phyloP scores from a whole-genome alignment of 1,284 basidiomycete species.

The Volvariella volvacea region DNA sequence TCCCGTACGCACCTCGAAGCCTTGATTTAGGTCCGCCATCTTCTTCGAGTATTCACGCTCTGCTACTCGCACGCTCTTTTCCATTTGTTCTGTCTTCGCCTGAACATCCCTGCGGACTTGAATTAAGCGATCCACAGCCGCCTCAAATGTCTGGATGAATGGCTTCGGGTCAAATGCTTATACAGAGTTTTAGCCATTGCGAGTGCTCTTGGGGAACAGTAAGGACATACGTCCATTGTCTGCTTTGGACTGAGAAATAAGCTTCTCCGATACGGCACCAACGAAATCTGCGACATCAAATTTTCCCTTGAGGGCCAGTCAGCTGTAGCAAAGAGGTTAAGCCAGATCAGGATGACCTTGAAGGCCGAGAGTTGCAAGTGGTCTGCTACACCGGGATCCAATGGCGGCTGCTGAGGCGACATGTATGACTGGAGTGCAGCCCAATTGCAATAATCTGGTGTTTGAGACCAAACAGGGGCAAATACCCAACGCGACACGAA shows the following conservation, averaged over 20 bases:
- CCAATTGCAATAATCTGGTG: background rate
- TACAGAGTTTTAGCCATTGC: background rate
- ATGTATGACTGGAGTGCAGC: background rate
- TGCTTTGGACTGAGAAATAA: constrained; percentile 78
- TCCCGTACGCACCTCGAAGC: constrained; percentile 77
- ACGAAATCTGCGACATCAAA: constrained; percentile 93
- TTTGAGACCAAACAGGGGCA: background rate
- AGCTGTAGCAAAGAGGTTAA: background rate
- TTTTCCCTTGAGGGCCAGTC: constrained; percentile 52
- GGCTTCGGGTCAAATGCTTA: constrained; percentile 91
- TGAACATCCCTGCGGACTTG: constrained; percentile 84
- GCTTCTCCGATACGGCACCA: constrained; percentile 76
- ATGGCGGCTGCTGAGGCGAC: constrained; percentile 3
- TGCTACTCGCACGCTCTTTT: constrained; percentile 84
- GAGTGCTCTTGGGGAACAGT: background rate
- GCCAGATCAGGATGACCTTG: constrained; percentile 34
- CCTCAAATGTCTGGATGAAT: constrained; percentile 89
- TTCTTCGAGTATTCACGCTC: constrained; percentile 94
- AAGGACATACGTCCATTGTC: constrained; percentile 69
- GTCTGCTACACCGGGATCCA: constrained; percentile 51
- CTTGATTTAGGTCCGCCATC: constrained; percentile 86
- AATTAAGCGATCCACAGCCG: constrained; percentile 83
- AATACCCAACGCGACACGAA: background rate
- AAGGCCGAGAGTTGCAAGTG: constrained; percentile 65
- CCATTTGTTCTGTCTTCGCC: constrained; percentile 83